Conservation (phyloP, 164 flowering plant genomes). For the Sedum album region DNA sequence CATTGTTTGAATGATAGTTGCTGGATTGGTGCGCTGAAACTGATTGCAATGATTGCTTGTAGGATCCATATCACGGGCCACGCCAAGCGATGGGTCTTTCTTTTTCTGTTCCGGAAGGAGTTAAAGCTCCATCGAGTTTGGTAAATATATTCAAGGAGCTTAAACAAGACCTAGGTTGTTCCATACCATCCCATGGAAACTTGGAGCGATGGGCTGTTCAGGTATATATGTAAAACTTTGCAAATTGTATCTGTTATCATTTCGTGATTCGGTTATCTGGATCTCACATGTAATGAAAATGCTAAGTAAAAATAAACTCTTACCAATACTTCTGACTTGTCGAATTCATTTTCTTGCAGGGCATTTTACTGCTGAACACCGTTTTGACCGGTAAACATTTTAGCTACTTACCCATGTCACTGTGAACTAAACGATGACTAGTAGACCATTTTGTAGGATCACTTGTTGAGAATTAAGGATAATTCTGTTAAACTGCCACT, state of each 20-base stretch:
- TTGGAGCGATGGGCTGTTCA: slow-evolving; percentile 86
- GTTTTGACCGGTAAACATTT: slow-evolving; percentile 81
- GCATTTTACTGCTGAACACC: slow-evolving; percentile 84
- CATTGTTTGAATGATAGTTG: background rate
- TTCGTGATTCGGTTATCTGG: background rate
- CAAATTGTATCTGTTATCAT: background rate
- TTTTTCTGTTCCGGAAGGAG: slow-evolving; percentile 88
- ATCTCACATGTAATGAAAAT: background rate
- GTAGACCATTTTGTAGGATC: background rate
- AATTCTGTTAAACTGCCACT: background rate
- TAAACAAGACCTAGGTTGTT: slow-evolving; percentile 71
- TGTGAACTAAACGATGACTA: too few species aligned
- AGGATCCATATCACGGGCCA: slow-evolving; percentile 99
- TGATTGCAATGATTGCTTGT: background rate
- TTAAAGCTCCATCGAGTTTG: slow-evolving; percentile 87
- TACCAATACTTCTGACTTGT: background rate
- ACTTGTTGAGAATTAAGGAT: background rate
- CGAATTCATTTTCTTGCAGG: slow-evolving; percentile 33
- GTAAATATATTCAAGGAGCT: slow-evolving; percentile 89
- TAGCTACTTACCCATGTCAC: too few species aligned
- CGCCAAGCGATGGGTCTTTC: slow-evolving; percentile 99
- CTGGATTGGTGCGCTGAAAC: background rate
- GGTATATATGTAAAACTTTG: slow-evolving; percentile 26
- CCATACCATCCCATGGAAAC: slow-evolving; percentile 91
- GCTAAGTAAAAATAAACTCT: background rate